phyloP scores from a whole-genome alignment of 257 asterid species.

The Penstemon newberryi region DNA sequence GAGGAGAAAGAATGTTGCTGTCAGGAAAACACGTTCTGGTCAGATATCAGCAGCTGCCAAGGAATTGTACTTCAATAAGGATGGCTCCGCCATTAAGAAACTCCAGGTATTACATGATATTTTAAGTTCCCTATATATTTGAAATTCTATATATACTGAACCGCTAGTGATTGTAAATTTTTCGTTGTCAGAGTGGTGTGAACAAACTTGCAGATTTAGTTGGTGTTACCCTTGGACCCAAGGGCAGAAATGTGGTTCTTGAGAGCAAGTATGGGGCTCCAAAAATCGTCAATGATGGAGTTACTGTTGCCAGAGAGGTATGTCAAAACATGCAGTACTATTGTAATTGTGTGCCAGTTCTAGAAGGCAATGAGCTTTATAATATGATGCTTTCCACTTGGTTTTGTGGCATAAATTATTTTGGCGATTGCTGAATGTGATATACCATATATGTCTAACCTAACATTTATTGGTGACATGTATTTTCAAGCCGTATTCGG shows the following conservation, averaged over 20 bases:
- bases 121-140: neutral
- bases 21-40: constrained; percentile 41
- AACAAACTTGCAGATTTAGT: constrained; percentile 94
- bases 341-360: neutral
- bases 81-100: constrained; percentile 88
- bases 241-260: constrained; percentile 93
- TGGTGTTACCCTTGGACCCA: constrained; percentile 97
- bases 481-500: neutral
- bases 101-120: constrained; percentile 50
- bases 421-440: neutral
- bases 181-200: constrained; percentile 70
- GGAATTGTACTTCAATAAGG: constrained; percentile 87
- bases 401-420: too few species aligned
- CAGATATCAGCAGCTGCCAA: constrained; percentile 74
- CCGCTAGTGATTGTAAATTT: constrained; percentile 15
- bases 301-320: constrained; percentile 92
- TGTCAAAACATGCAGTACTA: neutral
- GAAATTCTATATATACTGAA: neutral
- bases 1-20: constrained; percentile 49
- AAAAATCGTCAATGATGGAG: constrained; percentile 93
- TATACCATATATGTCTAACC: neutral
- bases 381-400: neutral
- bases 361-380: neutral
- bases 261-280: constrained; percentile 96
- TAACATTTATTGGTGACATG: neutral